Evolutionary conservation across 2,329 filamentous ascomycete genomes (phyloP).

Genomic region (Seiridium cupressi): DNA sequence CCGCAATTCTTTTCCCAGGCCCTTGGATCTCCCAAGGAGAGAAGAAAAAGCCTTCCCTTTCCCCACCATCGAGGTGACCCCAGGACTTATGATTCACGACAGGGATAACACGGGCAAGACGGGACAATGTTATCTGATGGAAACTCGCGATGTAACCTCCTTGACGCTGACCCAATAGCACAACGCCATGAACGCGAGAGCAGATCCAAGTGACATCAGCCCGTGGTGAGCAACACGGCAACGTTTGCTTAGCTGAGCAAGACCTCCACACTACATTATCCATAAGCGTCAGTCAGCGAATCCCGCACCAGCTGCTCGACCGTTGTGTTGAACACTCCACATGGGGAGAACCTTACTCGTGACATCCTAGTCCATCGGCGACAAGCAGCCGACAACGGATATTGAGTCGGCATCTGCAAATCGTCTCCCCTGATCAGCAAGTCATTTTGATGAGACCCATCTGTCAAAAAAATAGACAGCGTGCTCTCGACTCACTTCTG

Average conservation of each 20-base stretch:
- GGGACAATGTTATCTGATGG: constrained; percentile 7
- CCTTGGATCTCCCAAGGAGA: not conserved
- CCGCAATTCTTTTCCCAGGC: not conserved
- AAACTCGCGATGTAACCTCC: constrained; percentile 7
- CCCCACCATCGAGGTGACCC: not conserved
- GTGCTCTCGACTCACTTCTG: too few relatives aligned
- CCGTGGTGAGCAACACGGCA: too few relatives aligned
- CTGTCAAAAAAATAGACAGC: not conserved
- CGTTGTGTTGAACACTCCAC: not conserved
- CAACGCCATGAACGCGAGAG: not conserved
- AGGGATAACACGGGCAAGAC: constrained; percentile 1
- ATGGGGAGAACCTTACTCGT: not conserved
- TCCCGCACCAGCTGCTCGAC: not conserved
- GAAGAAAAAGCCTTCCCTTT: not conserved
- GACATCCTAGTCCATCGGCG: not conserved
- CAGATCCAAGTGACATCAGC: not conserved
- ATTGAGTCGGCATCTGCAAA: not conserved
- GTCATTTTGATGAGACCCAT: not conserved
- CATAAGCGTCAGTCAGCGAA: not conserved
- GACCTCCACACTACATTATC: not conserved
- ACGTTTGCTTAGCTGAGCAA: too few relatives aligned
- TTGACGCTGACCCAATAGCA: not conserved
- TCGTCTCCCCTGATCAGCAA: not conserved
- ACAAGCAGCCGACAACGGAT: not conserved
- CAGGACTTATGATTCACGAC: constrained; percentile 5